Base-by-base conservation (phyloP, 305 asterid species). In the Withania somnifera region DNA sequence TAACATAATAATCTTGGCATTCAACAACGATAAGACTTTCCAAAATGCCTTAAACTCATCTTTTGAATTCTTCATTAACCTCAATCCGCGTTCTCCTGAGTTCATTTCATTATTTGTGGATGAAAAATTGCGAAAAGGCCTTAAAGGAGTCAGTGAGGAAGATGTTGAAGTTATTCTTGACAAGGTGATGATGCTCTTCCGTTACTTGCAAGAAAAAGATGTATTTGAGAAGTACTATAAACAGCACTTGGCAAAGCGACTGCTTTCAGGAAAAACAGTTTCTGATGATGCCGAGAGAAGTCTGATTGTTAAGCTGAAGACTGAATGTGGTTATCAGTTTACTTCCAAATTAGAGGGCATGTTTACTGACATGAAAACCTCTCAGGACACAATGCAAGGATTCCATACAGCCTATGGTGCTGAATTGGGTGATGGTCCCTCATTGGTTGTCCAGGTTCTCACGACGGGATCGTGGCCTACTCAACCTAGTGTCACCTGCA, bases 321-420 rank as follows among this genome's bases (percentile, higher is more conserved):
- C 97, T 7, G 97, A 93, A 83, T 93, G 97, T 73, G 97, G 97
- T 36, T 91, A 92, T 81, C 97, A 92, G 42, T 93, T 93, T 69
- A 93, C 97, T 30, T 93, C 97, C 1, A 93, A 93, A 82, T 84
- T 93, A 69, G 97, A 93, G 84, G 97, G 97, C 83, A 92, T 93
- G 97, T 91, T 93, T 82, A 93, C 95, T 1, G 97, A 93, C 87
- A 91, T 93, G 97, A 93, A 89, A 87, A 93, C 98, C 7, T 93
- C 98, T 60, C 93, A 92, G 85, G 98, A 93, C 81, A 91, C 95
- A 15, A 92, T 90, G 92, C 98, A 92, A 81, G 95, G 94, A 76
- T 93, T 91, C 81, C 87, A 92, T 63, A 77, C 91, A 26, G 88
- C 91, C 32, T 76, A 75, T 82, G 90, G 90, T 32, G 57, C 90